Percentiles rank a stretch among this genome's conserved stretches.
Conservation (phyloP, 768 basidiomycete genomes). For the Psilocybe tampanensis region DNA sequence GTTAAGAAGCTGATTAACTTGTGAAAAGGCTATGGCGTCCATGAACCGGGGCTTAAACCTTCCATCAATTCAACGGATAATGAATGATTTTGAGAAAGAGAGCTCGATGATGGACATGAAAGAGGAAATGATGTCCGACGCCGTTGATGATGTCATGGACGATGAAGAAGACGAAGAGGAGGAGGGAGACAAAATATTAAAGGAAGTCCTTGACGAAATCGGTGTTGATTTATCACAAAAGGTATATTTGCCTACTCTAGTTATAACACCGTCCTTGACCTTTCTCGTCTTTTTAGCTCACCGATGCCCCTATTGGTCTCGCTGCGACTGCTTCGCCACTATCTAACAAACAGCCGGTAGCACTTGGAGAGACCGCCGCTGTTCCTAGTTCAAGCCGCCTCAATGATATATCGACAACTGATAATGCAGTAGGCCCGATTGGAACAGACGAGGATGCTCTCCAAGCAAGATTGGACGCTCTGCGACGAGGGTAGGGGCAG, state of each 20-base stretch:
- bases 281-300: constrained; percentile 55
- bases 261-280: neutral
- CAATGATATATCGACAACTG: constrained; percentile 39
- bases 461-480: constrained; percentile 90
- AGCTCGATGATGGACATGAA: constrained; percentile 99
- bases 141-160: constrained; percentile 97
- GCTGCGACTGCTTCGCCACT: constrained; percentile 61
- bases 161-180: constrained; percentile 96
- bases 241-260: constrained; percentile 35
- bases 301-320: constrained; percentile 79
- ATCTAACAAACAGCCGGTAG: constrained; percentile 76
- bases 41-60: constrained; percentile 98
- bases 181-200: constrained; percentile 93
- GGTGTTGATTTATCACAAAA: constrained; percentile 90
- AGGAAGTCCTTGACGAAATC: constrained; percentile 96
- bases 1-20: constrained; percentile 8
- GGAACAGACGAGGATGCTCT: constrained; percentile 86
- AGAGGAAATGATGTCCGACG: constrained; percentile 99
- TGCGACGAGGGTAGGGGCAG: constrained; percentile 61
- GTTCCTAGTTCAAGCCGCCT: constrained; percentile 30
- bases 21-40: constrained; percentile 91
- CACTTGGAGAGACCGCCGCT: constrained; percentile 71
- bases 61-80: constrained; percentile 92
- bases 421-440: constrained; percentile 39
- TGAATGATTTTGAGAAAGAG: constrained; percentile 98